Evolutionary conservation across 257 asterid genomes (phyloP).

Genomic region (Parsonsia alboflavescens): DNA sequence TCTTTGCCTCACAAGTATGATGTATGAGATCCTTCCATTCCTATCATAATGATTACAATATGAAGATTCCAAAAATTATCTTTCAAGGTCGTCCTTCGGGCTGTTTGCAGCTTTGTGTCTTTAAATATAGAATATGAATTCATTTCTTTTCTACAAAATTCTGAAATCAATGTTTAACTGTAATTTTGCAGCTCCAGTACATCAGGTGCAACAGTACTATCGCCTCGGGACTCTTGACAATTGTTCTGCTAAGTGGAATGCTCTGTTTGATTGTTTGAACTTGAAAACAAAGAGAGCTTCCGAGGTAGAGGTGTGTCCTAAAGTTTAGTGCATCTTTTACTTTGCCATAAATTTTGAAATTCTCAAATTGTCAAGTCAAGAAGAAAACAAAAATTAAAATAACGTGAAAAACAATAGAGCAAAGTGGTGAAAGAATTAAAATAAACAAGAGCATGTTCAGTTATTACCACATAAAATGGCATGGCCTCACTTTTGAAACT

Average conservation of each 20-base stretch:
- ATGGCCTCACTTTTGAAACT: constrained; percentile 3
- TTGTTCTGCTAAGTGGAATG: constrained; percentile 63
- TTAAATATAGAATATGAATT: neutral
- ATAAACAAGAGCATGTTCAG: constrained; percentile 1
- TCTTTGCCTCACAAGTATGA: neutral
- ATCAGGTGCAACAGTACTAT: constrained; percentile 92
- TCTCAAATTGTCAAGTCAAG: neutral
- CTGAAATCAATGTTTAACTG: neutral
- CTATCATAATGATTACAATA: neutral
- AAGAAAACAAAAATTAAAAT: too few species aligned
- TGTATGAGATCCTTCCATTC: neutral
- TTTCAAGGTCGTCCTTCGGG: neutral
- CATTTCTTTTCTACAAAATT: neutral
- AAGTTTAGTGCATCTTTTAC: neutral
- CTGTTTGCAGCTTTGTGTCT: constrained; percentile 1
- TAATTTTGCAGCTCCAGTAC: constrained; percentile 70
- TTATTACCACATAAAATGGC: neutral
- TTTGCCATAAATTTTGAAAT: neutral
- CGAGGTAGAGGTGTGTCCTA: constrained; percentile 57
- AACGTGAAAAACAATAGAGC: neutral
- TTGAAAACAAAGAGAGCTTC: constrained; percentile 69
- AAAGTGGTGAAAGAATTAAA: neutral
- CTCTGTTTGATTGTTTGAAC: constrained; percentile 67
- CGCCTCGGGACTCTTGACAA: constrained; percentile 72
- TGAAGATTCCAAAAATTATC: neutral